Evolutionary conservation across 139 green algal genomes (phyloP), one percentile per base, ranked within the genome.

Genomic region (Limnomonas spitsbergensis): DNA sequence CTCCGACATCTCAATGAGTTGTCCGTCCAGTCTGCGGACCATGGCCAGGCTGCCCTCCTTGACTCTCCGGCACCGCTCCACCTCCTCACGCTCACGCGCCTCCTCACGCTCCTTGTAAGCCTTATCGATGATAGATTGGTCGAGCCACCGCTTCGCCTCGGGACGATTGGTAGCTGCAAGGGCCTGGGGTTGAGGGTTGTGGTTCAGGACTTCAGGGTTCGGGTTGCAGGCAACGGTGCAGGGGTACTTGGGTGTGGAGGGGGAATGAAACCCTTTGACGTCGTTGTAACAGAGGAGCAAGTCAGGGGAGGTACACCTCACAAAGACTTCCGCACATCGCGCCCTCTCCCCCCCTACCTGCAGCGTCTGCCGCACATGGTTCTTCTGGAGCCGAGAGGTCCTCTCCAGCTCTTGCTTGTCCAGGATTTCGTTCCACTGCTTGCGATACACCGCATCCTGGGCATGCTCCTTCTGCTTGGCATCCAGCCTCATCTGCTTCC

Each of bases 351-450:
- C n/a, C n/a, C n/a, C n/a, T 29, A 53, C 68, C 36, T 74, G 68
- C 68, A 74, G 36, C 20, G 9, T 42, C 29, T 74, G 68, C 24
- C 26, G 40, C 4, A 29, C 34, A 7, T 47, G 9, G 36, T 40
- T 42, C 35, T 36, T 66, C 24, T 61, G 31, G 9, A 76, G 40
- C 40, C 14, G 38, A 37, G 70, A 6, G 3, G 9, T 66, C 3
- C 70, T 34, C 6, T 76, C 70, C 24, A 7, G 7, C 38, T 61
- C 70, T 26, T 76, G 70, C 70, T 76, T 76, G n/a, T 76, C 38
- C 38, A 76, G n/a, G 4, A 39, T 76, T 6, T 6, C 70, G 3
- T 61, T 37, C 70, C 70, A 76, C 37, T 61, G 14, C n/a, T 26
- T 20, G 26, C 40, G 26, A 38, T 39, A 76, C 38, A 38, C 26